Evolutionary conservation across 2,329 filamentous ascomycete genomes (phyloP).

Genomic region (Fusarium sp.): DNA sequence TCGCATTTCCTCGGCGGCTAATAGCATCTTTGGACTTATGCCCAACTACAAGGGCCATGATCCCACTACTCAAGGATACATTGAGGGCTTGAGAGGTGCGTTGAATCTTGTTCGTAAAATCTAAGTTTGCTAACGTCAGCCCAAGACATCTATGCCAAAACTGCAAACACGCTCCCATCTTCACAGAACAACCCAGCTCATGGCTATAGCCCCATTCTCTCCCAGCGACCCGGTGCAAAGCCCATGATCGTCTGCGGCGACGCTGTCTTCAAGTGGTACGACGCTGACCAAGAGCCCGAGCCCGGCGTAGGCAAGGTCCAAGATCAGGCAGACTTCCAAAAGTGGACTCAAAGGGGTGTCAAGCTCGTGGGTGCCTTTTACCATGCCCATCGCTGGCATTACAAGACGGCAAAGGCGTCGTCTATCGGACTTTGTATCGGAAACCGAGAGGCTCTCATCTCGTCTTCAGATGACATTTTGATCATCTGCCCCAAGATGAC

Average conservation of each 20-base stretch:
- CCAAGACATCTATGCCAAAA: background rate
- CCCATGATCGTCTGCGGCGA: slow-evolving; percentile 4
- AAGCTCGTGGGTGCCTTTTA: background rate
- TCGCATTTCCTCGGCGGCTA: background rate
- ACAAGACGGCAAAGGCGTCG: background rate
- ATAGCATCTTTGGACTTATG: background rate
- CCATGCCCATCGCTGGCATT: background rate
- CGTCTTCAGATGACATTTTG: background rate
- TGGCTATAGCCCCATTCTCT: background rate
- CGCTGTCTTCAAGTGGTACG: background rate
- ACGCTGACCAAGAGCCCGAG: slow-evolving; percentile 1
- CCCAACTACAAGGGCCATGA: background rate
- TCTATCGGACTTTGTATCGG: background rate
- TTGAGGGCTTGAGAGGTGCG: background rate
- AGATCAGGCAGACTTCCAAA: background rate
- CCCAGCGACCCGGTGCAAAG: background rate
- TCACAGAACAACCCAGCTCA: slow-evolving; percentile 1
- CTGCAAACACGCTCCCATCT: background rate
- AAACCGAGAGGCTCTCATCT: background rate
- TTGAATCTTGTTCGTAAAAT: rapidly evolving
- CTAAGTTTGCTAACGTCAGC: background rate
- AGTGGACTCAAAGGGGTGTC: background rate
- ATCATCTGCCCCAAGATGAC: background rate
- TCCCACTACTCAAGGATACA: background rate
- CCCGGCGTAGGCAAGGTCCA: background rate